A percentile compares a stretch with the other conserved stretches of the same genome.
Evolutionary conservation across 768 basidiomycete species (phyloP).

Genomic region (Clavulina sp.): DNA sequence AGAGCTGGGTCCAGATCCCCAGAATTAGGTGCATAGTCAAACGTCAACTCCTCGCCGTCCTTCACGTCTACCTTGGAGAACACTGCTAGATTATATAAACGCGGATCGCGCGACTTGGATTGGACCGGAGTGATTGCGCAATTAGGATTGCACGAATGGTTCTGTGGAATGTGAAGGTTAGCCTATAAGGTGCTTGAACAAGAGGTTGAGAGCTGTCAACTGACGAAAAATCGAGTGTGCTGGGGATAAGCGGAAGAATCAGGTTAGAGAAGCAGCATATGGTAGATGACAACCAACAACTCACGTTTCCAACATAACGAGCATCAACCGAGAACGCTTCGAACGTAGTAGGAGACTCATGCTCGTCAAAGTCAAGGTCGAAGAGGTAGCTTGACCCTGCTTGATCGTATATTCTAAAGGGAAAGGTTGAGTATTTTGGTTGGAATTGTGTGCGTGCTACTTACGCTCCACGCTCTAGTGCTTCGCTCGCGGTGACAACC

Average conservation of each 20-base stretch:
- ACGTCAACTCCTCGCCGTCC: slow-evolving; percentile 53
- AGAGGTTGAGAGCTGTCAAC: slow-evolving; percentile 16
- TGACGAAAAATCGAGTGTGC: slow-evolving; percentile 83
- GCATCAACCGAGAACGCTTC: slow-evolving; percentile 57
- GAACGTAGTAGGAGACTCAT: slow-evolving; percentile 10
- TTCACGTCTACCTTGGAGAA: slow-evolving; percentile 50
- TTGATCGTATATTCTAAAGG: slow-evolving; percentile 54
- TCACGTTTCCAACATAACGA: slow-evolving; percentile 70
- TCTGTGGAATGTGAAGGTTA: slow-evolving; percentile 29
- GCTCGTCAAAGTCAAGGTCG: slow-evolving; percentile 44
- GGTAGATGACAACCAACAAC: slow-evolving; percentile 18
- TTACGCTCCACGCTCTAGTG: slow-evolving; percentile 48
- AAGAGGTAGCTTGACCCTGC: slow-evolving; percentile 68
- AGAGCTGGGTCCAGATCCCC: neutral
- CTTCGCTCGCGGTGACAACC: slow-evolving; percentile 50
- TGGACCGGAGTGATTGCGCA: slow-evolving; percentile 50
- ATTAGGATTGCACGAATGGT: slow-evolving; percentile 85
- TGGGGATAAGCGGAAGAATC: slow-evolving; percentile 18
- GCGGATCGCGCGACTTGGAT: slow-evolving; percentile 55
- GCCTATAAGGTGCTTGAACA: neutral
- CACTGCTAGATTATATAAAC: slow-evolving; percentile 48
- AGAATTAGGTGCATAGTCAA: too few relatives aligned
- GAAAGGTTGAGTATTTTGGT: too few relatives aligned
- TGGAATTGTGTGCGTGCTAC: neutral
- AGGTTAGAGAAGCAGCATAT: neutral